Evolutionary conservation across 306 rosid species (phyloP), one percentile per base, ranked within the genome.

Genomic region (Purshia tridentata): DNA sequence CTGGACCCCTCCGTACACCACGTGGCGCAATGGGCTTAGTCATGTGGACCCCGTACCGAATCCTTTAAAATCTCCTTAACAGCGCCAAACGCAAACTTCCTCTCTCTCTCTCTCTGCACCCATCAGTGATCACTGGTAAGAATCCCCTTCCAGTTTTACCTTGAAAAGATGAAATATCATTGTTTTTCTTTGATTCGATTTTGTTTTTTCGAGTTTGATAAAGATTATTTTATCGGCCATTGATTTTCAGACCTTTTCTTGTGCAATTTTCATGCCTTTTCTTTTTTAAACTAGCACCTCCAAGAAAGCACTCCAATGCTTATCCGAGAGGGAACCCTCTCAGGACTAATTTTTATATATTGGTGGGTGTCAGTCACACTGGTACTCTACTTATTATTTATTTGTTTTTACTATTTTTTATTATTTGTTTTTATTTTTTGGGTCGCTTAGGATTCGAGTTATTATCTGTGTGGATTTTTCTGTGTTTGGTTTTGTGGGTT

Each of bases 31-130:
- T 19, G 11, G 2, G 3, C 42, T 14, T 11, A 15, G 56, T 18
- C 61, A 46, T n/a, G 76, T 69, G 76, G 83, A 47, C 20, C 80
- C 80, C 80, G 71, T 72, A 69, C 80, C 80, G 66, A 75, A 71
- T 65, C 77, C 80, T 80, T 71, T 65, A 80, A 71, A 80, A 57
- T 50, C 58, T 58, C 49, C 35, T 18, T 4, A 51, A 13, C 65
- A 29, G 57, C 68, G 78, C 81, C 66, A 69, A 70, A 71, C 66
- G 74, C 72, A 51, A 82, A 66, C 53, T 49, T 56, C n/a, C 72
- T 65, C 22, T 37, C 52, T 23, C 51, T 48, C 51, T 14, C n/a
- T 23, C 40, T 35, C 62, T 9, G 42, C 57, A 9, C 44, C 10
- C 55, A 9, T 54, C 56, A 18, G 35, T 37, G 40, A 11, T 19